Evolutionary conservation across 2,329 filamentous ascomycete genomes (phyloP), one percentile per base, ranked within the genome.

Genomic region (Cryphonectria parasitica): DNA sequence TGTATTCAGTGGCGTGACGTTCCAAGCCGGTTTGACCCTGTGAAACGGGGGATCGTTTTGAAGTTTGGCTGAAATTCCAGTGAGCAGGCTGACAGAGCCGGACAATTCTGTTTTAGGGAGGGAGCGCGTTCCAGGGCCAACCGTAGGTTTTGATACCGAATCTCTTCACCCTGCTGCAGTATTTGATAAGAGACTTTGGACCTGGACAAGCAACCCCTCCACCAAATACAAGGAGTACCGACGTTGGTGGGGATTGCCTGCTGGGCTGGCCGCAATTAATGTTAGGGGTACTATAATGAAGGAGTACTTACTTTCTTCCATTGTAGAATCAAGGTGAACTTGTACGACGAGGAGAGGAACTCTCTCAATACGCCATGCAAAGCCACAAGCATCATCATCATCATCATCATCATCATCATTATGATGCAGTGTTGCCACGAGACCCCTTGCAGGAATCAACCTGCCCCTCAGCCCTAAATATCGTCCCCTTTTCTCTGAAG

Each of bases 21-120:
- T 36, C 45, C 58, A 43, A 58, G 31, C 52, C 34, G 41, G 67
- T 65, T 61, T 41, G 61, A 43, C 41, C 25, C 52, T 34, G 17
- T 71, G 69, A 71, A 71, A 71, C 69, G 39, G 61, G 66, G 22
- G 19, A 63, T n/a, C 22, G 69, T 71, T 71, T 71, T 68, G 62
- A 36, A 71, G 61, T 41, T 61, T 49, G 64, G 64, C 39, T 43
- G 64, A 66, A 36, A 52, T 8, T 22, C 45, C n/a, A 41, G 41
- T 28, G 28, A 54, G 28, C 43, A 65, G 64, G 45, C 45, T 36
- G 64, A 61, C 22, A 2, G 31, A 61, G 31, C 34, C 58, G 19
- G 58, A 25, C 34, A 49, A 49, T 8, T n/a, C 22, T 49, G 22
- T 7, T 49, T 49, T 49, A 8, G 17, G 17, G 43, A 34, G 17